phyloP scores from a whole-genome alignment of 371 early-diverging fungal species.

The Massospora cicadina region DNA sequence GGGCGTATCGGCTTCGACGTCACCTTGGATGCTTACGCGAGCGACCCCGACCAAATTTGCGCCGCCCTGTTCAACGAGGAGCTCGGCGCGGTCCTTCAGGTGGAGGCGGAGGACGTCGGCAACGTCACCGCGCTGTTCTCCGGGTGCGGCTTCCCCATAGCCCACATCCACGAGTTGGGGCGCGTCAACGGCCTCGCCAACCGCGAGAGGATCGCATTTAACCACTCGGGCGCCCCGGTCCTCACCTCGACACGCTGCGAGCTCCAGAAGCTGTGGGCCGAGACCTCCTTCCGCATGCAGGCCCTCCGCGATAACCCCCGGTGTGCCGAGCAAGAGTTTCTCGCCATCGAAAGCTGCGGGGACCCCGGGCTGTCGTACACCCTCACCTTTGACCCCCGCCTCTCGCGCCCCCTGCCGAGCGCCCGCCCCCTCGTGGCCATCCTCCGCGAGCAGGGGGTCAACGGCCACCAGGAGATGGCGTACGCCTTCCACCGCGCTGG shows the following conservation, averaged over 20 bases:
- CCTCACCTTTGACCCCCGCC: slow-evolving; percentile 57
- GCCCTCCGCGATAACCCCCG: slow-evolving; percentile 72
- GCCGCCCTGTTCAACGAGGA: slow-evolving; percentile 83
- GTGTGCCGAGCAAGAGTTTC: slow-evolving; percentile 71
- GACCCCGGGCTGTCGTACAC: slow-evolving; percentile 61
- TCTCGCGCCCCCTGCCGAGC: slow-evolving; percentile 19
- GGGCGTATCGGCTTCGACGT: slow-evolving; percentile 67
- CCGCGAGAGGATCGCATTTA: slow-evolving; percentile 19
- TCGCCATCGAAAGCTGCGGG: slow-evolving; percentile 33
- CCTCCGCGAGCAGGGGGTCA: slow-evolving; percentile 93
- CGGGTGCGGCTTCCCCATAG: slow-evolving; percentile 28
- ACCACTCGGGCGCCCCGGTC: slow-evolving; percentile 20
- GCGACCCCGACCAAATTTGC: slow-evolving; percentile 25
- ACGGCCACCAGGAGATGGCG: slow-evolving; percentile 86
- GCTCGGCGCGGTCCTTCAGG: slow-evolving; percentile 86
- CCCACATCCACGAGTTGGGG: slow-evolving; percentile 42
- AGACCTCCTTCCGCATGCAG: slow-evolving; percentile 83
- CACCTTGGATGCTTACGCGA: slow-evolving; percentile 28
- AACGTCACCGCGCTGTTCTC: slow-evolving; percentile 29
- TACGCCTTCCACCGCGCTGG: slow-evolving; percentile 82
- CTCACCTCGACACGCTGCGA: slow-evolving; percentile 34
- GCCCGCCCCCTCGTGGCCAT: slow-evolving; percentile 73
- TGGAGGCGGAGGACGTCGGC: slow-evolving; percentile 36
- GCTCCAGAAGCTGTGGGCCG: slow-evolving; percentile 67
- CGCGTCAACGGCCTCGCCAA: slow-evolving; percentile 21